Evolutionary conservation across 2,329 filamentous ascomycete species (phyloP).

Genomic region (Byssochlamys sp.): DNA sequence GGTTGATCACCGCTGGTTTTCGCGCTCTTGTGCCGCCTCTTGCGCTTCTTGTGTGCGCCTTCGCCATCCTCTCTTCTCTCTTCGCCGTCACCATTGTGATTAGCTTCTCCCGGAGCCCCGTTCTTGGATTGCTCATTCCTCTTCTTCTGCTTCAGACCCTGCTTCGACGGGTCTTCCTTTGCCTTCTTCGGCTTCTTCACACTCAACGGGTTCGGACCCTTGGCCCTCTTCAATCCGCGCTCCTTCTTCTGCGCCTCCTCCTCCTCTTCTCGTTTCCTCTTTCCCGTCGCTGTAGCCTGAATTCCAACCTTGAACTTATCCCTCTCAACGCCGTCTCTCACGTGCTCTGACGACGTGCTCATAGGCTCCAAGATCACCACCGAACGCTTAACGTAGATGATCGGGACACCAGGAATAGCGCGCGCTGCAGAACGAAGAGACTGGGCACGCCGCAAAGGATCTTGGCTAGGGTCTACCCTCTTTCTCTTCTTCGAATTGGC

Average conservation of each 20-base stretch:
- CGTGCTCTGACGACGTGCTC: slow-evolving; percentile 33
- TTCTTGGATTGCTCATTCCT: slow-evolving; percentile 5
- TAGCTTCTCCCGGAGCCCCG: slow-evolving; percentile 11
- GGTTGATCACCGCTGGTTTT: slow-evolving; percentile 12
- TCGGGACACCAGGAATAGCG: slow-evolving; percentile 39
- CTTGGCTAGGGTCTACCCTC: slow-evolving; percentile 22
- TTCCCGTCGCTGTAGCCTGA: slow-evolving; percentile 20
- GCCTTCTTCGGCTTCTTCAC: slow-evolving; percentile 38
- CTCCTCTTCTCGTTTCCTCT: slow-evolving; percentile 24
- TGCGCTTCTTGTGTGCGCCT: slow-evolving; percentile 19
- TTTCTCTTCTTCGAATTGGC: slow-evolving; percentile 21
- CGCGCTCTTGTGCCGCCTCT: slow-evolving; percentile 25
- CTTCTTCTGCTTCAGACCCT: slow-evolving; percentile 12
- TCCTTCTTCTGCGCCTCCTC: slow-evolving; percentile 17
- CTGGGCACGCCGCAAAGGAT: slow-evolving; percentile 21
- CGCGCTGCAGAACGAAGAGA: slow-evolving; percentile 31
- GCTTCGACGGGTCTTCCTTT: slow-evolving; percentile 10
- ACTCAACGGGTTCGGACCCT: slow-evolving; percentile 40
- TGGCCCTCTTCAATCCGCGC: slow-evolving; percentile 27
- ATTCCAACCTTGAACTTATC: slow-evolving; percentile 39
- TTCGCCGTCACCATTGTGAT: slow-evolving; percentile 3
- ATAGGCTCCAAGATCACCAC: slow-evolving; percentile 43
- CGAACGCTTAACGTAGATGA: slow-evolving; percentile 43
- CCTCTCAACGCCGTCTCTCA: slow-evolving; percentile 36
- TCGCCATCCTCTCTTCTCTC: slow-evolving; percentile 13